phyloP scores from a whole-genome alignment of 805 yeast genomes.

The Candida pseudoglaebosa region DNA sequence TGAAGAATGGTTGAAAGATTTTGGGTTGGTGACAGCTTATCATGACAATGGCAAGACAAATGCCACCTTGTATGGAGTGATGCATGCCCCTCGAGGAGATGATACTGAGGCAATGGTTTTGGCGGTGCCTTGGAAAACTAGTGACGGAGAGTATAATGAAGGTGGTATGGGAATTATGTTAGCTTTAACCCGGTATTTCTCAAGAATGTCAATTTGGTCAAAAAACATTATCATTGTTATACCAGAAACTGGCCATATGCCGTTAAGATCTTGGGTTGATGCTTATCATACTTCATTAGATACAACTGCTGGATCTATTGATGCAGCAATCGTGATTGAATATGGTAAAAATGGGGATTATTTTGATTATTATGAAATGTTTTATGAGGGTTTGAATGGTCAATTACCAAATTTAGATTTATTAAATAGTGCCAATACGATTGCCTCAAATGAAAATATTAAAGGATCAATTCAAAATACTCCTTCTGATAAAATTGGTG shows the following conservation, averaged over 20 bases:
- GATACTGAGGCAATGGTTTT: slow-evolving; percentile 93
- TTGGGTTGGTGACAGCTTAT: slow-evolving; percentile 63
- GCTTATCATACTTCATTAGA: slow-evolving; percentile 86
- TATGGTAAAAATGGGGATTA: slow-evolving; percentile 64
- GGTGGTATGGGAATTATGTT: slow-evolving; percentile 77
- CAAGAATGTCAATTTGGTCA: slow-evolving; percentile 90
- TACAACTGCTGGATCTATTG: slow-evolving; percentile 88
- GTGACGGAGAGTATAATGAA: slow-evolving; percentile 60
- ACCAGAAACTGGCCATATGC: slow-evolving; percentile 64
- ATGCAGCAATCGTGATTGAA: slow-evolving; percentile 84
- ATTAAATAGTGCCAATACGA: slow-evolving; percentile 72
- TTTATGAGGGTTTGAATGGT: slow-evolving; percentile 88
- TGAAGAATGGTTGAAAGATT: slow-evolving; percentile 57
- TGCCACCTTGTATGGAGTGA: slow-evolving; percentile 63
- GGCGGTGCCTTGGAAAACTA: slow-evolving; percentile 81
- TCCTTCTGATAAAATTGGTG: slow-evolving; percentile 41
- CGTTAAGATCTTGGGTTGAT: slow-evolving; percentile 85
- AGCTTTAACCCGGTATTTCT: slow-evolving; percentile 74
- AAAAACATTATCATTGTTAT: slow-evolving; percentile 86
- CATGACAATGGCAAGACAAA: slow-evolving; percentile 41
- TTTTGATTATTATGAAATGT: slow-evolving; percentile 69
- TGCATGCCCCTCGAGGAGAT: slow-evolving; percentile 93
- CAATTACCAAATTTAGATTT: slow-evolving; percentile 93
- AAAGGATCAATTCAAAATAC: slow-evolving; percentile 63
- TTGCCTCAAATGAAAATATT: slow-evolving; percentile 74